These are phyloP conservation scores for Plasmodium relictum DNA, from an alignment of 169 alveolate species.

Conservation along the genomic window DNA sequence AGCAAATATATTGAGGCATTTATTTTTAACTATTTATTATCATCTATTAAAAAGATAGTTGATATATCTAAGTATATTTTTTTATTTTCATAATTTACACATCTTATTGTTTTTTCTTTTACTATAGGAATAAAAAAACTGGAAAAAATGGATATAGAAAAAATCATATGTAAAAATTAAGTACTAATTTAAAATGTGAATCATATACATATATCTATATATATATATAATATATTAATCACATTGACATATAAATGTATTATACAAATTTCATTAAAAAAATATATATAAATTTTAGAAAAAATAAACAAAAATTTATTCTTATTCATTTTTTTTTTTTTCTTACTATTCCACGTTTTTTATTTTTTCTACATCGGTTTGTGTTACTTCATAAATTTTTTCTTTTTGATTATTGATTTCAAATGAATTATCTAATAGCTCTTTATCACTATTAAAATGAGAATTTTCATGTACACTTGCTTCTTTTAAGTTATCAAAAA, in stretches of 20 bases:
- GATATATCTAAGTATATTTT: conserved; percentile 74
- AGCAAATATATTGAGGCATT: too few species aligned
- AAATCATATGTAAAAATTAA: background rate
- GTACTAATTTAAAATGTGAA: background rate
- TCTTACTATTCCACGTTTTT: conserved; percentile 46
- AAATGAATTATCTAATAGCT: conserved; percentile 24
- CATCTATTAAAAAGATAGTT: conserved; percentile 64
- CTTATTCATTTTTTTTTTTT: background rate
- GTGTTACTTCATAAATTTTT: conserved; percentile 18
- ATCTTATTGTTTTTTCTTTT: conserved; percentile 76
- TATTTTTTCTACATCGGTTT: background rate
- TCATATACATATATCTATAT: background rate
- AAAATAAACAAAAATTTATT: too few species aligned
- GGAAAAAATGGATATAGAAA: conserved; percentile 1
- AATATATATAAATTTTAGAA: background rate
- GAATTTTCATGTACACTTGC: conserved; percentile 69
- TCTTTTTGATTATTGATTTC: conserved; percentile 4
- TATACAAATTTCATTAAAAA: background rate
- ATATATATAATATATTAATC: background rate
- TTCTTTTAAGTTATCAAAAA: conserved; percentile 48
- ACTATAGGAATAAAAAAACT: conserved; percentile 74
- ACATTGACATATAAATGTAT: too few species aligned
- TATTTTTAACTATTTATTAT: conserved; percentile 31
- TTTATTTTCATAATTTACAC: conserved; percentile 55
- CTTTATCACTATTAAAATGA: conserved; percentile 58